A percentile compares a stretch with the other conserved stretches of the same genome.
Conservation (phyloP, 1,284 basidiomycete genomes). For the Marasmius oreades region DNA sequence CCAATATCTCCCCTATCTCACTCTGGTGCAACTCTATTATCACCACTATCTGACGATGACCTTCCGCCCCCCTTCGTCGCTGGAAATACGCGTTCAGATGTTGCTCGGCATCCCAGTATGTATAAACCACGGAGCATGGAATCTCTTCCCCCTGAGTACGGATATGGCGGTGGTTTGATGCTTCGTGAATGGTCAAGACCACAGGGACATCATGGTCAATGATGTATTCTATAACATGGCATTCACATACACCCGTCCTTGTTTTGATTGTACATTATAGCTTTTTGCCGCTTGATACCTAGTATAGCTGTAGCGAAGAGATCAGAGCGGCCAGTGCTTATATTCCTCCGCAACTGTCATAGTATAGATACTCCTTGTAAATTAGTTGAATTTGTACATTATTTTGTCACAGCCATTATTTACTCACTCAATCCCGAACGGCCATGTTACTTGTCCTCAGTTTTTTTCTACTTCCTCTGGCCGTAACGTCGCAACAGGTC, state of each 20-base stretch:
- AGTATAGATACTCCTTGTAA: no score
- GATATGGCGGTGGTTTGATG: constrained; percentile 2
- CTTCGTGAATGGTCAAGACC: neutral
- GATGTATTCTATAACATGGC: no score
- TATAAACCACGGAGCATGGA: constrained; percentile 27
- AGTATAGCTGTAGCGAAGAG: no score
- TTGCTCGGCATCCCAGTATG: constrained; percentile 48
- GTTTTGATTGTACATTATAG: no score
- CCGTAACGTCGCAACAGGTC: constrained; percentile 2
- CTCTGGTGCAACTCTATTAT: neutral
- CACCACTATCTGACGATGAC: neutral
- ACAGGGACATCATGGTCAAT: neutral
- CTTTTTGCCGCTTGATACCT: no score
- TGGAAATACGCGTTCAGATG: constrained; percentile 33
- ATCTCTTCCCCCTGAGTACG: constrained; percentile 11
- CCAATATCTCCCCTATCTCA: no score
- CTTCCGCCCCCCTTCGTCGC: neutral
- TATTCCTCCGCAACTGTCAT: no score
- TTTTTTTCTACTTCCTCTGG: constrained; percentile 4
- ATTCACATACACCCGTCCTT: no score
- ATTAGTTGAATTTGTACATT: no score
- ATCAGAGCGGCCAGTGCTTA: no score
- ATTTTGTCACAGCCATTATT: neutral
- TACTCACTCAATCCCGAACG: neutral
- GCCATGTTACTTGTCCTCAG: constrained; percentile 4